Percentiles rank a stretch among this genome's conserved stretches.
Conservation (phyloP, 2,329 filamentous ascomycete genomes). For the Ilyonectria robusta region DNA sequence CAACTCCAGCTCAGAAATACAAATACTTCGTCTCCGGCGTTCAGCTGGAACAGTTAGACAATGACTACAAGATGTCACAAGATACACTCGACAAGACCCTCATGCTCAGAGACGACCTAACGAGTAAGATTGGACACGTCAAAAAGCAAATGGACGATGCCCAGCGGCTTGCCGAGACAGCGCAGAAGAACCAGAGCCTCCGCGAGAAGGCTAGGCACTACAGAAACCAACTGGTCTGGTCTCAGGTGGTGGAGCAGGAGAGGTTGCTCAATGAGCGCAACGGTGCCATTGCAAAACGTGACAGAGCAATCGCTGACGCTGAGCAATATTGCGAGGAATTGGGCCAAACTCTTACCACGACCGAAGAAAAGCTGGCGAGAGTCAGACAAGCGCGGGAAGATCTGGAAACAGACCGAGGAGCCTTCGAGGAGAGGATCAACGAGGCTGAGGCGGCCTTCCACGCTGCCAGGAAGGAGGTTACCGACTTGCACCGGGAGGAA, state of each 20-base stretch:
- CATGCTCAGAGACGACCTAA: constrained; percentile 54
- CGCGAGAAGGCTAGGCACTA: constrained; percentile 72
- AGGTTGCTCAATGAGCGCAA: constrained; percentile 57
- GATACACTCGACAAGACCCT: constrained; percentile 80
- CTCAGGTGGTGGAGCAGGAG: constrained; percentile 86
- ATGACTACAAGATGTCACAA: constrained; percentile 88
- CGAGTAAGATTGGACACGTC: constrained; percentile 51
- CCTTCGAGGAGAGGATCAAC: constrained; percentile 58
- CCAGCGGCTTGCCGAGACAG: constrained; percentile 73
- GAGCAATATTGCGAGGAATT: constrained; percentile 55
- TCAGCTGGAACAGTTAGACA: constrained; percentile 90
- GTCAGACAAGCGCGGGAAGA: constrained; percentile 57
- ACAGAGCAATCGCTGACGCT: constrained; percentile 45
- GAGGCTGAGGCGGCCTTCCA: constrained; percentile 68
- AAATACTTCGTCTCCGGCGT: constrained; percentile 97
- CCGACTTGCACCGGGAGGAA: constrained; percentile 73
- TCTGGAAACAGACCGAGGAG: constrained; percentile 62
- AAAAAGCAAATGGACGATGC: constrained; percentile 69
- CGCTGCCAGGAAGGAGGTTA: constrained; percentile 66
- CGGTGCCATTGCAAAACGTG: constrained; percentile 45
- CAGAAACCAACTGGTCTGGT: constrained; percentile 84
- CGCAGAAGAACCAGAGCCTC: constrained; percentile 77
- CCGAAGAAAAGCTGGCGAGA: constrained; percentile 61
- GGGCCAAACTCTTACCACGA: constrained; percentile 64
- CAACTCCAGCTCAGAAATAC: constrained; percentile 88